Conservation (phyloP, 768 basidiomycete genomes). For the Tephrocybe sp. region DNA sequence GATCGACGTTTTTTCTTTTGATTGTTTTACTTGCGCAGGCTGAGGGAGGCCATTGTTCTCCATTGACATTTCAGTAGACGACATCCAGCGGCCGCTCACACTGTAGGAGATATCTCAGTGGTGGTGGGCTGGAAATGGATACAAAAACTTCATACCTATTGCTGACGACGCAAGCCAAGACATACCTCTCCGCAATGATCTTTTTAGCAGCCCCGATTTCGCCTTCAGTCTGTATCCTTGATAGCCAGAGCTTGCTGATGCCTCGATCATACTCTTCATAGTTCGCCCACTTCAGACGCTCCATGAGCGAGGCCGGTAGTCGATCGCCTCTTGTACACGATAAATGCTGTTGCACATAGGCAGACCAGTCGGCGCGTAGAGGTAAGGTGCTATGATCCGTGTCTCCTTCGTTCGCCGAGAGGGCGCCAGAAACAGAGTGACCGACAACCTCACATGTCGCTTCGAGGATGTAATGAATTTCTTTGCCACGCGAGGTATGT, state of each 20-base stretch:
- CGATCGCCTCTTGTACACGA: constrained; percentile 14
- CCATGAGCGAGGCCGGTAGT: constrained; percentile 30
- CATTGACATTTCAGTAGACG: constrained; percentile 68
- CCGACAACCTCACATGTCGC: constrained; percentile 76
- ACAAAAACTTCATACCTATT: constrained; percentile 50
- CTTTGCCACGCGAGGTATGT: constrained; percentile 18
- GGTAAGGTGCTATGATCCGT: not conserved
- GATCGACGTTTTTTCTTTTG: constrained; percentile 30
- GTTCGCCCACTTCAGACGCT: constrained; percentile 62
- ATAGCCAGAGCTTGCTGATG: constrained; percentile 67
- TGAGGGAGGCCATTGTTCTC: constrained; percentile 62
- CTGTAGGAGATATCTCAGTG: constrained; percentile 29
- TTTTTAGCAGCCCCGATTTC: constrained; percentile 39
- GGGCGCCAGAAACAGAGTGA: constrained; percentile 18
- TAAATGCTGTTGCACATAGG: constrained; percentile 42
- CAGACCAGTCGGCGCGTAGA: constrained; percentile 66
- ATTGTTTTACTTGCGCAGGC: constrained; percentile 5
- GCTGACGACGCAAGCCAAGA: constrained; percentile 68
- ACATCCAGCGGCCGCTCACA: constrained; percentile 70
- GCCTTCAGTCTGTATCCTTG: constrained; percentile 42
- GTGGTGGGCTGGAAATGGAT: not conserved
- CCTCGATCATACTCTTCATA: constrained; percentile 70
- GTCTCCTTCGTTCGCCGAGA: not conserved
- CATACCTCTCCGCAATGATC: constrained; percentile 58
- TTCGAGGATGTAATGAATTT: constrained; percentile 60